These are phyloP conservation scores for Candida koratica DNA, from an alignment of 805 yeast species.

Conservation along the genomic window DNA sequence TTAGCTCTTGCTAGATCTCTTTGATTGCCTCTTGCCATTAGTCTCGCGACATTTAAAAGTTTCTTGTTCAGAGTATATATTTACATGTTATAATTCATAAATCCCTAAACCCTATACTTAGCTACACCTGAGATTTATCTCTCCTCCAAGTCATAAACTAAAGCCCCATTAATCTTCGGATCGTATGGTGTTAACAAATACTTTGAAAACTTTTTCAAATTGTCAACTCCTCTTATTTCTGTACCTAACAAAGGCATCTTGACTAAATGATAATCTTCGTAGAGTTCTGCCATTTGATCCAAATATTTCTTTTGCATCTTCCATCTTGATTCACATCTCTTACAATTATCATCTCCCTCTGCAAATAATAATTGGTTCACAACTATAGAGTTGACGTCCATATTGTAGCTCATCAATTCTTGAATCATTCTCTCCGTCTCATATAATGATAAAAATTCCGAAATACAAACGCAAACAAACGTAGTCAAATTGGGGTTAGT, in stretches of 20 bases:
- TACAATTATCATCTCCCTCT: conserved; percentile 71
- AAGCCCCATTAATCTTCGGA: conserved; percentile 54
- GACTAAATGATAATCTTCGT: conserved; percentile 94
- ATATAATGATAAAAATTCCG: conserved; percentile 91
- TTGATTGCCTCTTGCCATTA: conserved; percentile 98
- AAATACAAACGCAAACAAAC: conserved; percentile 92
- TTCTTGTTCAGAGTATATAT: too few species aligned
- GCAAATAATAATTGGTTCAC: conserved; percentile 92
- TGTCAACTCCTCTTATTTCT: conserved; percentile 90
- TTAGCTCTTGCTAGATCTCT: conserved; percentile 91
- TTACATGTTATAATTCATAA: too few species aligned
- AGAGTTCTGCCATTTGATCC: conserved; percentile 91
- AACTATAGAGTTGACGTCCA: conserved; percentile 95
- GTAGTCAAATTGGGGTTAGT: conserved; percentile 95
- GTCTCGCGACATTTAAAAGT: too few species aligned
- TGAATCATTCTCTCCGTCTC: conserved; percentile 98
- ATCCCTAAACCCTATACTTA: too few species aligned
- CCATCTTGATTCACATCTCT: conserved; percentile 88
- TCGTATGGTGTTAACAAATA: conserved; percentile 76
- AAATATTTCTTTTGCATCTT: conserved; percentile 94
- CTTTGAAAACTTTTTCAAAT: conserved; percentile 76
- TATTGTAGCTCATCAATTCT: conserved; percentile 88
- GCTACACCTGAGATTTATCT: too few species aligned
- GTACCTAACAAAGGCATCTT: conserved; percentile 93
- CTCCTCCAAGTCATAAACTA: conserved; percentile 55